Base-by-base conservation (phyloP, 2,329 filamentous ascomycete genomes). In the Rachicladosporium sp. region DNA sequence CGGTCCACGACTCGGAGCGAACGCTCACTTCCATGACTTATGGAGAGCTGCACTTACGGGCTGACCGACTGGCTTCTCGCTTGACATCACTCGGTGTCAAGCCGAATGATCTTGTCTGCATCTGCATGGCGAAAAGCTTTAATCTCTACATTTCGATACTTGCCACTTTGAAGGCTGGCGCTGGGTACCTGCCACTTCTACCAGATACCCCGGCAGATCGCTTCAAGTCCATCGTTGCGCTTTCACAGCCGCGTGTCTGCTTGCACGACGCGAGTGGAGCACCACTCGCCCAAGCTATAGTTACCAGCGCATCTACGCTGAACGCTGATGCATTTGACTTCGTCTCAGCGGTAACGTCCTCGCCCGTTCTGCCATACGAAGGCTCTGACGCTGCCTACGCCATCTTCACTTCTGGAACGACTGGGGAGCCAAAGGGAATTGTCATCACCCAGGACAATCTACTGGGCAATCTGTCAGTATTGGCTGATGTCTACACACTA, bases 331-430 rank as follows among this genome's bases (percentile, higher is more conserved):
- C 23, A 65, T 1, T 27, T 8, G 23, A 27, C 23, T 8, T 27
- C 23, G 7, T 27, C 23, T 27, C 23, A 8, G 23, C 23, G 23
- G 23, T 27, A 27, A 6, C 23, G 11, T 12, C 9, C 31, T 15
- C 31, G 31, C n/a, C 23, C 23, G 7, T 8, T 27, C 34, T 55
- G 10, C 35, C 51, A 0, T 58, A 65, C 3, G 55, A 70, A 35
- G 62, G 65, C 0, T 64, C 68, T 1, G 35, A 42, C 23, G 40
- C 36, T 29, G 40, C 54, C 6, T 93, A 93, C 54, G 74, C 82
- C 11, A 78, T 93, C 1, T 93, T 83, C 56, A 93, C 84, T 0
- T 87, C 82, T 15, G 87, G 87, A 3, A 89, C 80, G 31, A 93
- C 85, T 1, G 86, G 84, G 0, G 67, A 66, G 1, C 86, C 84